Evolutionary conservation across 2,329 filamentous ascomycete genomes (phyloP), one percentile per base, ranked within the genome.

Genomic region (Fusarium nygamai): DNA sequence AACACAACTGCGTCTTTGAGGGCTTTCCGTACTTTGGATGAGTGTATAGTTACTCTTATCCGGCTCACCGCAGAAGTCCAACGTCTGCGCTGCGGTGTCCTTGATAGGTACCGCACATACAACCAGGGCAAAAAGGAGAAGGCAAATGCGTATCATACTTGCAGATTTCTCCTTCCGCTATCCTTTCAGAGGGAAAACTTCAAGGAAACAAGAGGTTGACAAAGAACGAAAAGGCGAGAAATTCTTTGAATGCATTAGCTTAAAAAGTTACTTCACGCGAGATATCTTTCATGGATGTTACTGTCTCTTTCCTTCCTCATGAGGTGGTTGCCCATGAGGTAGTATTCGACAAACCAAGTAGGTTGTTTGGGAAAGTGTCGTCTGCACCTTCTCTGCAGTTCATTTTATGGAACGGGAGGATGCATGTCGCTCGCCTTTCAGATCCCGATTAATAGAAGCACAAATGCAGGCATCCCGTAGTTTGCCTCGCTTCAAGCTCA

Each of bases 1-100:
- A 33, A 24, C 12, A 9, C 9, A 22, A 19, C 29, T 33, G 41
- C n/a, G 9, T 4, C 22, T 24, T 24, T n/a, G 11, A 16, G 24
- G 5, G 8, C 22, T n/a, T 19, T 8, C 53, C 29, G 5, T 29
- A 69, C 73, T 50, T 65, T 74, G 61, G 19, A 76, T 20, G 24
- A 76, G 31, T 4, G 73, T 75, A 29, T 76, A 75, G 29, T 63
- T 36, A 7, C 22, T 31, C 10, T 71, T 31, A 10, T 58, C n/a
- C 3, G 73, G 73, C 8, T 50, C 33, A 24, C 62, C 27, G 5
- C 73, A 75, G 22, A 71, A 39, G 1, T n/a, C 29, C 13, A 22
- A 27, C 17, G 34, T 7, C 29, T 20, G 34, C 7, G 31, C 22
- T 19, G 39, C 20, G 19, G 14, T 31, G 3, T 7, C 22, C 27